Evolutionary conservation across 2,329 filamentous ascomycete species (phyloP), one percentile per base, ranked within the genome.

Genomic region (Ceratocystis eucalypticola): DNA sequence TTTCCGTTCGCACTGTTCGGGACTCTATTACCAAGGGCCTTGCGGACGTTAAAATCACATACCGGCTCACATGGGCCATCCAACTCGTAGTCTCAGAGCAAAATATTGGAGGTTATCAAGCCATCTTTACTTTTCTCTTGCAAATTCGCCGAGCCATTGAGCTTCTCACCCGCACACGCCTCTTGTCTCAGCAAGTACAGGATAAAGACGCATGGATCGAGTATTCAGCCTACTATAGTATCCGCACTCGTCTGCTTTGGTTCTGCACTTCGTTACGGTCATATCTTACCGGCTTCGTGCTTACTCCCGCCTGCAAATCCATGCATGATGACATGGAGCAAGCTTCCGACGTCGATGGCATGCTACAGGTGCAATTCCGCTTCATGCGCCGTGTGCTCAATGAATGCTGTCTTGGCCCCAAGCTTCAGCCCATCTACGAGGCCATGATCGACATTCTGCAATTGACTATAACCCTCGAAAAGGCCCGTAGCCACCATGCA

Each of bases 371-470:
- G 0, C 91, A 96, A 72, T 76, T 82, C 3, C 73, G 74, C 0
- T 93, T 88, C 71, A 77, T 88, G 57, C 80, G 79, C 57, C 80
- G 80, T 1, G 76, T 94, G 10, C 78, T 86, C 66, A 82, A 85
- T 41, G 85, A 90, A 69, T 84, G 88, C 8, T 82, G 94, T 28
- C 80, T 95, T 0, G 84, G 87, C 0, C 76, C 79, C 17, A 87
- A 86, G 65, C 76, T 96, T 3, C 79, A 80, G 17, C 86, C 88
- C 0, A 88, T 96, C 45, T 81, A 84, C 66, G 83, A 88, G 67
- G 84, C 84, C 15, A 82, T 96, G 20, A 78, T 93, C n/a, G 84
- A 86, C 61, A 76, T 94, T 1, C 80, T 96, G 1, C 89, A 96
- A 72, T 76, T 96, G 12, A 84, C 85, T 1, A 83, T 93, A 57